These are phyloP conservation scores for Gentiana macrophylla DNA, from an alignment of 257 asterid genomes.

Conservation along the genomic window DNA sequence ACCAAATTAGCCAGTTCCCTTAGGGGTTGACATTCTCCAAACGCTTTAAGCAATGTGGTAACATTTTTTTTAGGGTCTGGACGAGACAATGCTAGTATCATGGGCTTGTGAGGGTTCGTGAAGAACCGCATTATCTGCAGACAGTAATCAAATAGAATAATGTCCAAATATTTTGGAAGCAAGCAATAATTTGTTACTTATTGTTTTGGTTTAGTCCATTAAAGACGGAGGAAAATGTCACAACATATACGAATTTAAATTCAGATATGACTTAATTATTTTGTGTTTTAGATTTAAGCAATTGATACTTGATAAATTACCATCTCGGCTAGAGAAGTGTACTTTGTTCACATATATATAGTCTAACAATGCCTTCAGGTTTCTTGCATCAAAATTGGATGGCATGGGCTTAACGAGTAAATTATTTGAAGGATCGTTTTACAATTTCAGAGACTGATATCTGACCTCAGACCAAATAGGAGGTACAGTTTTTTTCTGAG, in stretches of 20 bases:
- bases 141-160: not conserved
- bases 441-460: slow-evolving; percentile 4
- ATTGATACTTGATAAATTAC: too few species aligned
- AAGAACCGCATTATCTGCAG: slow-evolving; percentile 58
- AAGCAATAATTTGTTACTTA: not conserved
- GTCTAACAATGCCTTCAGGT: not conserved
- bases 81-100: slow-evolving; percentile 63
- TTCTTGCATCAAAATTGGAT: not conserved
- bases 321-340: not conserved
- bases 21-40: slow-evolving; percentile 63
- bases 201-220: too few species aligned
- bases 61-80: slow-evolving; percentile 67
- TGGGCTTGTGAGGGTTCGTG: slow-evolving; percentile 63
- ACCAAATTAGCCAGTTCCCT: slow-evolving; percentile 64
- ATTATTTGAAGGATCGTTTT: not conserved
- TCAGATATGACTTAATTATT: not conserved
- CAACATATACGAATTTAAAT: not conserved
- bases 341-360: too few species aligned
- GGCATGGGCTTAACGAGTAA: not conserved
- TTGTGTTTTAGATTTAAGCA: too few species aligned
- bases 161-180: not conserved
- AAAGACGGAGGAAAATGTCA: not conserved
- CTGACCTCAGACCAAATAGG: slow-evolving; percentile 65
- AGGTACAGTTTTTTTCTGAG: slow-evolving; percentile 39
- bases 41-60: slow-evolving; percentile 55